Base-by-base conservation (phyloP, 371 early-diverging fungal genomes). In the Mortierella sp. region DNA sequence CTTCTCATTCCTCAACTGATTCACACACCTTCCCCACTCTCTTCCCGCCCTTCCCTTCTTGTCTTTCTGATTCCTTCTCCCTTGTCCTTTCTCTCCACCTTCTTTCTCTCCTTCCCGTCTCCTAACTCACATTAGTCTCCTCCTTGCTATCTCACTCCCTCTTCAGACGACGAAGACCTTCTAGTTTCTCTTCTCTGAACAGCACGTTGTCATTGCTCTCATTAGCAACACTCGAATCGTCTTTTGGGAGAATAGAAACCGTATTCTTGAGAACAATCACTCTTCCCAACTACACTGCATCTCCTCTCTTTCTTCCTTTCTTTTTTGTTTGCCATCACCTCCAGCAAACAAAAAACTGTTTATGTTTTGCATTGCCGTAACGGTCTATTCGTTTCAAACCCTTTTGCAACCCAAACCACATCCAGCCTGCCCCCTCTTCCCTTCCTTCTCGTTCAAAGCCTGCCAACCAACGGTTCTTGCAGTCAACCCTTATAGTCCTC, bases 1-100 rank as follows among this genome's bases (percentile, higher is more conserved):
- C 43, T 49, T 74, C 46, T 74, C 49, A 38, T 51, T 75, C 70
- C 29, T 70, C 24, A 12, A 51, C n/a, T 46, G 44, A 58, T 58
- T 48, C 35, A 24, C 55, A 12, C 14, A 27, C 56, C 16, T 16
- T 35, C 58, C 27, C 51, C 51, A 21, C 51, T 51, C 49, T 49
- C 51, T 51, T 51, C 18, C 16, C 21, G 21, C 41, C 35, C 35
- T 35, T 41, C 41, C 41, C 24, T 58, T 49, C 6, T 51, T 58
- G 32, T 54, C 6, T 49, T 49, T 49, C 48, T 71, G 6, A 44
- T 35, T 44, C 18, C 12, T 44, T 41, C 54, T 51, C 48, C 43
- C 43, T 51, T 74, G 16, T 27, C 71, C 71, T 70, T 21, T 49
- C 49, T 70, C 32, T 18, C 14, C 54, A n/a, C 38, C 29, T 51